Evolutionary conservation across 345 rosid species (phyloP).

Genomic region (Rhizophora mangle): DNA sequence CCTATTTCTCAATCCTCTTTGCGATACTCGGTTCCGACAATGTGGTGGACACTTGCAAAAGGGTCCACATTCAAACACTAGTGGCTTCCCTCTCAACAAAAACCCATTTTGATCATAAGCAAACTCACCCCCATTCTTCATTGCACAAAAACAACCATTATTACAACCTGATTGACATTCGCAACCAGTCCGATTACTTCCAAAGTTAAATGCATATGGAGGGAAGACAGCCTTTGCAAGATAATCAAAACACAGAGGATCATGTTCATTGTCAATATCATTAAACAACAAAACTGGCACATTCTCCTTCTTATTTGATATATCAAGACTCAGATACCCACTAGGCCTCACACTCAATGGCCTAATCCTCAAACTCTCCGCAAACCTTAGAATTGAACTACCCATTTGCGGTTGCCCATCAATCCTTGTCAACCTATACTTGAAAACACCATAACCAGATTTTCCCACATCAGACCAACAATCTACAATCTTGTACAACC

Average conservation of each 20-base stretch:
- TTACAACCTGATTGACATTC: constrained; percentile 59
- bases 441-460: constrained; percentile 87
- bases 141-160: constrained; percentile 65
- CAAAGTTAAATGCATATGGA: constrained; percentile 34
- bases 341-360: constrained; percentile 60
- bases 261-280: constrained; percentile 69
- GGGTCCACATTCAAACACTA: constrained; percentile 76
- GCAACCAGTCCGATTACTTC: constrained; percentile 56
- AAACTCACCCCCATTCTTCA: constrained; percentile 75
- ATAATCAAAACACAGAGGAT: constrained; percentile 84
- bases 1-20: constrained; percentile 61
- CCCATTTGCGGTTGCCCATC: constrained; percentile 89
- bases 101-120: constrained; percentile 67
- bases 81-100: constrained; percentile 65
- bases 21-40: constrained; percentile 78
- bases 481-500: constrained; percentile 69
- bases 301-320: constrained; percentile 59
- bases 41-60: constrained; percentile 70
- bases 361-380: constrained; percentile 47
- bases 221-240: constrained; percentile 64
- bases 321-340: constrained; percentile 76
- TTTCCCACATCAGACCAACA: constrained; percentile 92
- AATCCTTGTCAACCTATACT: constrained; percentile 66
- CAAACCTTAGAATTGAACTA: constrained; percentile 58
- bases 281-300: constrained; percentile 68